Evolutionary conservation across 2,329 filamentous ascomycete genomes (phyloP).

Genomic region (Arthrobotrys entomopaga): DNA sequence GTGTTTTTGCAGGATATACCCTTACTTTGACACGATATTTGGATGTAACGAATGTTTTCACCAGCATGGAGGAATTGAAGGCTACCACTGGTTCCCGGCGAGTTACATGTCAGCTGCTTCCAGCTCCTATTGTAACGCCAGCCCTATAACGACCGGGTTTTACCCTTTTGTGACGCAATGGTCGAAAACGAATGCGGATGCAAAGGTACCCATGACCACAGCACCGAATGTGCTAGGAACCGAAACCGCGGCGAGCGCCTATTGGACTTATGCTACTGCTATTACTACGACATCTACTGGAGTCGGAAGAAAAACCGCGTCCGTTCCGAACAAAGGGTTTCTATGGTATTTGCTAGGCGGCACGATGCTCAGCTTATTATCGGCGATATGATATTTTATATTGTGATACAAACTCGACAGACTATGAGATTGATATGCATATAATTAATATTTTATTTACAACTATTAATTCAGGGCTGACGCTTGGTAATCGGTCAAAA

Average conservation of each 20-base stretch:
- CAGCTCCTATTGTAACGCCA: conserved; percentile 44
- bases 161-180: conserved; percentile 40
- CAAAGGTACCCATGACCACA: conserved; percentile 28
- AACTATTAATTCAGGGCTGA: background rate
- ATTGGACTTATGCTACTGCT: conserved; percentile 40
- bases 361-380: background rate
- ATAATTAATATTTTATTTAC: conserved; percentile 45
- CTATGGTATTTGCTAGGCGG: conserved; percentile 5
- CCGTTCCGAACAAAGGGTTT: background rate
- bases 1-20: conserved; percentile 42
- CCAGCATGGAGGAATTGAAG: conserved; percentile 46
- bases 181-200: conserved; percentile 19
- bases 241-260: conserved; percentile 35
- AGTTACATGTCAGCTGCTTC: conserved; percentile 43
- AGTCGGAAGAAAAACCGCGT: background rate
- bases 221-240: conserved; percentile 37
- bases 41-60: conserved; percentile 47
- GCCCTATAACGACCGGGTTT: conserved; percentile 36
- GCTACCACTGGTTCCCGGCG: conserved; percentile 37
- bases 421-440: conserved; percentile 5
- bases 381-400: conserved; percentile 8
- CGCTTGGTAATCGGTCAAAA: background rate
- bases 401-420: background rate
- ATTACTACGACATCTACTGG: conserved; percentile 1
- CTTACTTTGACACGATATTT: conserved; percentile 42